Base-by-base conservation (phyloP, 441 rosid species). In the Euphorbia celastroides region DNA sequence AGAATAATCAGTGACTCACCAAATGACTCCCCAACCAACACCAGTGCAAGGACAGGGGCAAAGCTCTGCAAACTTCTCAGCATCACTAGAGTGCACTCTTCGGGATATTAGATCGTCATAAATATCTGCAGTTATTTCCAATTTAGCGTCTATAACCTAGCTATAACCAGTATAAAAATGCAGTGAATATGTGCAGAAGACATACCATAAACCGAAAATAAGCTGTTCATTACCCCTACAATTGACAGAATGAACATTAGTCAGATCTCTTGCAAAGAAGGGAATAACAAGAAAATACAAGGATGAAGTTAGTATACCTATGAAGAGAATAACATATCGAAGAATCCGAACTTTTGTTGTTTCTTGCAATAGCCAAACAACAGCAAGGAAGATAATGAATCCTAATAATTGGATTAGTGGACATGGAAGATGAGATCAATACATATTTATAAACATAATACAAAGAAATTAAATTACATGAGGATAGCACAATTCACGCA, bases 51-150 rank as follows among this genome's bases (percentile, higher is more conserved):
- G 88, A 80, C 96, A 89, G 26, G 92, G 97, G 69, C 97, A 92
- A 68, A 86, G 67, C 83, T 89, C 97, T 22, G 97, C 97, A 74
- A 92, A 92, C 77, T 92, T 92, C 87, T 92, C 97, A 66, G 97
- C 97, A 71, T 92, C 97, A 5, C 97, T 89, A 19, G 94, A 80
- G 75, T 89, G 41, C 42, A 89, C 87, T 73, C 97, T 84, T 77
- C 96, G 85, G 42, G 97, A 92, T 82, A 89, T 89, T 62, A 89
- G 76, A 75, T 92, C 97, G 69, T 92, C 97, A 32, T 92, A 92
- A 48, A 92, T 92, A 75, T 92, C 96, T 89, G 82, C 46, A 65
- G 16, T 59, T 65, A 74, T 70, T 31, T 38, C 70, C 11, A 41
- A 54, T 50, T 55, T 58, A 22, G 42, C 28, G 34, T 60, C 58